Percentiles rank a stretch among this genome's conserved stretches.
Conservation (phyloP, 75 land plant genomes). For the Pinus taeda region DNA sequence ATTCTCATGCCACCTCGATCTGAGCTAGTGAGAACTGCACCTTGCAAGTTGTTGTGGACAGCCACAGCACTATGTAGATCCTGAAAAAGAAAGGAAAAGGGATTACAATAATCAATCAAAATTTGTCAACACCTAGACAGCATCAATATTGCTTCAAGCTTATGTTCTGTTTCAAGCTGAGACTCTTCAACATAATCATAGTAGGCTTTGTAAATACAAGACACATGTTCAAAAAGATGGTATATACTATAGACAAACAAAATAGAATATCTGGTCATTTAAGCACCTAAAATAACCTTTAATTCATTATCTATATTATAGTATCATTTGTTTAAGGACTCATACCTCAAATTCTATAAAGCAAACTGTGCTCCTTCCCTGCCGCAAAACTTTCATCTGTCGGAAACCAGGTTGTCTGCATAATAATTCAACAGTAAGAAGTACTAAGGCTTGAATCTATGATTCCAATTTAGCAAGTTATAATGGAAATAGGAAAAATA, state of each 20-base stretch:
- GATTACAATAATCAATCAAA: neutral
- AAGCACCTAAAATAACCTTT: neutral
- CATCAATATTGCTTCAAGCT: neutral
- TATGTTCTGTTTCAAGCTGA: neutral
- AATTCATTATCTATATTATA: neutral
- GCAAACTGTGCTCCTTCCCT: conserved; percentile 95
- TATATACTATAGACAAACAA: neutral
- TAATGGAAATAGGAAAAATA: neutral
- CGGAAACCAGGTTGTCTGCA: conserved; percentile 93
- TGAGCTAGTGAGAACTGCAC: conserved; percentile 94
- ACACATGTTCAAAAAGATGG: neutral
- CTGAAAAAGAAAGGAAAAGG: conserved; percentile 32
- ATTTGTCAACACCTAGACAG: neutral
- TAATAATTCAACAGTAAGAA: neutral
- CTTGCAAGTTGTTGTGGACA: conserved; percentile 93
- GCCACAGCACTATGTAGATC: conserved; percentile 85
- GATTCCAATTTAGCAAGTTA: neutral
- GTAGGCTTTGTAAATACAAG: neutral
- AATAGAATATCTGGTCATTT: neutral
- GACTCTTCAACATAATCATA: neutral
- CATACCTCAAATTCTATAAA: conserved; percentile 96
- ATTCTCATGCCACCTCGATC: conserved; percentile 97
- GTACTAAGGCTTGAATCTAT: neutral
- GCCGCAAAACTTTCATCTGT: conserved; percentile 97
- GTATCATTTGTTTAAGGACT: neutral